Evolutionary conservation across 2,329 filamentous ascomycete genomes (phyloP).

Genomic region (Hymenoscyphus repandus): DNA sequence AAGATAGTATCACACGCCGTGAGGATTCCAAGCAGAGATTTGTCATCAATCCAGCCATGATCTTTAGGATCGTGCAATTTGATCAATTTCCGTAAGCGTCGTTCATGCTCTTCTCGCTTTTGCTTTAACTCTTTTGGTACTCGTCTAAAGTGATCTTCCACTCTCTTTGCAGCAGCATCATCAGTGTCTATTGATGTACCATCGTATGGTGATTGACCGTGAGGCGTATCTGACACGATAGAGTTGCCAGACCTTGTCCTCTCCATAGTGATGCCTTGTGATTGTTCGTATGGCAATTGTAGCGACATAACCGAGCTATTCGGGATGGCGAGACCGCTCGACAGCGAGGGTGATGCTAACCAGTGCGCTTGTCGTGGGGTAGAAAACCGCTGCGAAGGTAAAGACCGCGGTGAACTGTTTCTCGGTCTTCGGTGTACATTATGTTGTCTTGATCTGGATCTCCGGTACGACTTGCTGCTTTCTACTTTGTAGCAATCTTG

Average conservation of each 20-base stretch:
- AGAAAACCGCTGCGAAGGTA: slow-evolving; percentile 7
- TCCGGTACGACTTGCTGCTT: slow-evolving; percentile 13
- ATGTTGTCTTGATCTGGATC: slow-evolving; percentile 10
- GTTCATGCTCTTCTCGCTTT: slow-evolving; percentile 37
- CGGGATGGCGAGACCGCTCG: slow-evolving; percentile 13
- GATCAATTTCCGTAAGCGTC: slow-evolving; percentile 54
- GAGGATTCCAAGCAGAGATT: slow-evolving; percentile 53
- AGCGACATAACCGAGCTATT: slow-evolving; percentile 7
- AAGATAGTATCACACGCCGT: slow-evolving; percentile 58
- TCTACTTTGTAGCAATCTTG: slow-evolving; percentile 15
- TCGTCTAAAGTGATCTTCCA: slow-evolving; percentile 17
- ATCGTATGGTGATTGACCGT: slow-evolving; percentile 13
- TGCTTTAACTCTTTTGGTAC: slow-evolving; percentile 15
- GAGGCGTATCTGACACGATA: slow-evolving; percentile 26
- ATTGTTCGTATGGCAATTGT: slow-evolving; percentile 5
- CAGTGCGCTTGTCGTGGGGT: slow-evolving; percentile 13
- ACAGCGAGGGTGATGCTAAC: slow-evolving; percentile 7
- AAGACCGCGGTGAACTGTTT: slow-evolving; percentile 12
- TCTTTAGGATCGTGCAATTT: slow-evolving; percentile 45
- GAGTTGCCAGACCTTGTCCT: slow-evolving; percentile 29
- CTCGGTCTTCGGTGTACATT: slow-evolving; percentile 11
- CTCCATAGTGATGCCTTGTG: slow-evolving; percentile 26
- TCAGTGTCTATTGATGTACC: slow-evolving; percentile 17
- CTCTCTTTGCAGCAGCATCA: slow-evolving; percentile 20
- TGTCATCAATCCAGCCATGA: slow-evolving; percentile 47